Conservation (phyloP, 2,329 filamentous ascomycete genomes). For the Alternaria arbusti region DNA sequence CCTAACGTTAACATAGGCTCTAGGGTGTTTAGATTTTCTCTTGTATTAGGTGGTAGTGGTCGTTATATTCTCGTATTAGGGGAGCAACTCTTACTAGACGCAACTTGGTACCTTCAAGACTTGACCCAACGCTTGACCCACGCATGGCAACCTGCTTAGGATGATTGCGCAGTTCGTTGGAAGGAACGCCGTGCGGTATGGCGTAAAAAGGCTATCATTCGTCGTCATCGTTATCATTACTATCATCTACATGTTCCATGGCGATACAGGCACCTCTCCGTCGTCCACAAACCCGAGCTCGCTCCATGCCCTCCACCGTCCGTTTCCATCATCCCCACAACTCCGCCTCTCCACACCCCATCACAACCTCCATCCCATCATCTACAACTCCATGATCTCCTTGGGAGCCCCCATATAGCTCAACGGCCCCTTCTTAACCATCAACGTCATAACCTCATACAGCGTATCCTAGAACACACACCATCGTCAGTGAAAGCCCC, state of each 20-base stretch:
- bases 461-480: slow-evolving; percentile 58
- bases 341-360: not conserved
- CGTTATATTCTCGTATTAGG: not conserved
- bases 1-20: no score
- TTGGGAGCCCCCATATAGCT: slow-evolving; percentile 54
- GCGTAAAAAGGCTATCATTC: not conserved
- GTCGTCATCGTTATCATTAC: not conserved
- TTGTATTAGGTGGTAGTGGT: no score
- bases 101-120: not conserved
- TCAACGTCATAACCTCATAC: slow-evolving; percentile 81
- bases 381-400: slow-evolving; percentile 33
- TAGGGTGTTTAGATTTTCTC: no score
- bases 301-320: not conserved
- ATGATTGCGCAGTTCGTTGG: not conserved
- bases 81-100: not conserved
- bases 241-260: not conserved
- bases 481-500: slow-evolving; percentile 2
- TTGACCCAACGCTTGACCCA: not conserved
- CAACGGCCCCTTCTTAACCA: slow-evolving; percentile 79
- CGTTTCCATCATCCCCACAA: not conserved
- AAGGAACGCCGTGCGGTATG: not conserved
- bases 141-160: not conserved
- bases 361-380: not conserved
- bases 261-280: not conserved
- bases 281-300: not conserved